Evolutionary conservation across 2,329 filamentous ascomycete genomes (phyloP).

Genomic region (Escovopsis sp.): DNA sequence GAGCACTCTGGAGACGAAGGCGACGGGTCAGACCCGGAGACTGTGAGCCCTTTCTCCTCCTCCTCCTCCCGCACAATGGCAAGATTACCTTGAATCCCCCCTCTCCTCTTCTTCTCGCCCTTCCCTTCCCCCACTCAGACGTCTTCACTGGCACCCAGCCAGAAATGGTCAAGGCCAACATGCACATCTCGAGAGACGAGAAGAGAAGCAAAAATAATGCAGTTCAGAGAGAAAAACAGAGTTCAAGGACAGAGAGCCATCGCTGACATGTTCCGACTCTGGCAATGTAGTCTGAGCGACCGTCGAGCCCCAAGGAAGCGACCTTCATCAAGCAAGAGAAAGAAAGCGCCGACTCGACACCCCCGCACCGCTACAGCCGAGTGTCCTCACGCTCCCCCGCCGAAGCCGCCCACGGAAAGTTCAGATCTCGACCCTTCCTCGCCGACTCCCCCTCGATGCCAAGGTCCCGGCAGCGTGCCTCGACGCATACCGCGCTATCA

Average conservation of each 20-base stretch:
- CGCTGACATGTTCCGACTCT: neutral
- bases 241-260: too few species aligned
- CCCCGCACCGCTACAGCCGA: conserved; percentile 14
- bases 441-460: conserved; percentile 15
- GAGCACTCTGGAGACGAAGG: conserved; percentile 10
- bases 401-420: conserved; percentile 17
- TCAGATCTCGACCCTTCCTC: conserved; percentile 15
- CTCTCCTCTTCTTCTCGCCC: too few species aligned
- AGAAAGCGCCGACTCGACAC: conserved; percentile 11
- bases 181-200: too few species aligned
- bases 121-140: too few species aligned
- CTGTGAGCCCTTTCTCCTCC: conserved; percentile 9
- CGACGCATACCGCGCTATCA: conserved; percentile 16
- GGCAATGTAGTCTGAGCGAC: neutral
- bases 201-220: too few species aligned
- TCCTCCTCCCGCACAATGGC: neutral
- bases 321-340: conserved; percentile 13
- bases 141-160: too few species aligned
- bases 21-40: conserved; percentile 4
- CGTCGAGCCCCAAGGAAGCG: too few species aligned
- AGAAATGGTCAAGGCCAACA: too few species aligned
- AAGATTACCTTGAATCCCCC: too few species aligned
- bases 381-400: conserved; percentile 20
- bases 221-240: too few species aligned
- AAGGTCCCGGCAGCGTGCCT: conserved; percentile 14